Conservation (phyloP, 2,329 filamentous ascomycete genomes). For the Bipolaris gigantea region DNA sequence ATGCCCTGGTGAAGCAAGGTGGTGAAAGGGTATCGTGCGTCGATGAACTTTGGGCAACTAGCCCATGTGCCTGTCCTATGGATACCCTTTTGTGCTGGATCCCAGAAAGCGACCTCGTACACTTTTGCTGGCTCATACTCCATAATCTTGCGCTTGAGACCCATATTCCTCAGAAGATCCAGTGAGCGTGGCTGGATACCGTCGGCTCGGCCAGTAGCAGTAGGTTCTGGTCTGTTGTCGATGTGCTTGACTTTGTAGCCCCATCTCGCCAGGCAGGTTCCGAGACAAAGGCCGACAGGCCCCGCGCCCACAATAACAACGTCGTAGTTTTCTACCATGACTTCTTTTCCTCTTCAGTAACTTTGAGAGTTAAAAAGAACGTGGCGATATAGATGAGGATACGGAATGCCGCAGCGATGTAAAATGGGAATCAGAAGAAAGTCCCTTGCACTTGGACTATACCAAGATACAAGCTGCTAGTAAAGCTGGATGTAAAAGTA, state of each 20-base stretch:
- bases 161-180: slow-evolving; percentile 86
- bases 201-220: slow-evolving; percentile 82
- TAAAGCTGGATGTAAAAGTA: neutral
- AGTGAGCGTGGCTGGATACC: slow-evolving; percentile 89
- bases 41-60: slow-evolving; percentile 81
- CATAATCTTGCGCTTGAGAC: slow-evolving; percentile 86
- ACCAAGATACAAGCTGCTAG: neutral
- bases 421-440: slow-evolving; percentile 9
- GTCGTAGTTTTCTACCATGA: slow-evolving; percentile 58
- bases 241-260: slow-evolving; percentile 95
- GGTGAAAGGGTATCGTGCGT: slow-evolving; percentile 65
- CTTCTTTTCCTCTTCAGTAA: neutral
- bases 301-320: slow-evolving; percentile 86
- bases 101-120: slow-evolving; percentile 70
- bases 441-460: neutral
- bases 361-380: neutral
- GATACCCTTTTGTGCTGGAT: slow-evolving; percentile 59
- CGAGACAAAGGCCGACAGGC: slow-evolving; percentile 83
- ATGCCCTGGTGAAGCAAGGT: slow-evolving; percentile 64
- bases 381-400: neutral
- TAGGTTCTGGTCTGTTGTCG: slow-evolving; percentile 85
- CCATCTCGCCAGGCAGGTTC: slow-evolving; percentile 86
- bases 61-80: slow-evolving; percentile 72
- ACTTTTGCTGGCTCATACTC: slow-evolving; percentile 83
- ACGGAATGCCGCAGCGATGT: neutral